phyloP scores from a whole-genome alignment of 108 stramenopile genomes.

The Cyclotella cryptica region DNA sequence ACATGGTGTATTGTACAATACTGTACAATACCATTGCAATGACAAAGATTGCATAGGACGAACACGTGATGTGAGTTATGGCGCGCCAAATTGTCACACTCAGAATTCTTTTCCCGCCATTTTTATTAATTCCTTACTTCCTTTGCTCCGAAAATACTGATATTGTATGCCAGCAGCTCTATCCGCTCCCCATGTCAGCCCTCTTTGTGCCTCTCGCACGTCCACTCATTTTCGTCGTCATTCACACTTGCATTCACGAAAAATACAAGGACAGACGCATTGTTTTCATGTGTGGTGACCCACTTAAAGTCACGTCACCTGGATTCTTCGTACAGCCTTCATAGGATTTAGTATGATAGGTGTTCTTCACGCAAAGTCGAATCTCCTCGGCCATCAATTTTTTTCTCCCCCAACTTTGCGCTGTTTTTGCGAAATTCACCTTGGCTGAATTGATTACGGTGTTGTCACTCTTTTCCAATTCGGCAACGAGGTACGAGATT shows the following conservation, averaged over 20 bases:
- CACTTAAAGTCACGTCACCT: not conserved
- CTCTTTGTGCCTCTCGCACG: not conserved
- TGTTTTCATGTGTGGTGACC: conserved; percentile 1
- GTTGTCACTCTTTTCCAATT: conserved; percentile 26
- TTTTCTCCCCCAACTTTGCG: not conserved
- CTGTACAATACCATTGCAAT: too few species aligned
- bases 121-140: too few species aligned
- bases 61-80: too few species aligned
- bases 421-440: not conserved
- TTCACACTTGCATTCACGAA: too few species aligned
- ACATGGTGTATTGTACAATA: too few species aligned
- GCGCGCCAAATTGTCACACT: too few species aligned
- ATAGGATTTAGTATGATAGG: not conserved
- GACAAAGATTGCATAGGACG: too few species aligned
- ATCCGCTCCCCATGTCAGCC: too few species aligned
- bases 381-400: conserved; percentile 5
- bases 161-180: too few species aligned
- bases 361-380: not conserved
- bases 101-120: too few species aligned
- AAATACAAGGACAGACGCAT: not conserved
- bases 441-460: not conserved
- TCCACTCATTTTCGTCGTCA: not conserved
- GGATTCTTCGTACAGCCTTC: not conserved
- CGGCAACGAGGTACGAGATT: conserved; percentile 11
- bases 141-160: too few species aligned